Evolutionary conservation across 2,329 filamentous ascomycete species (phyloP).

Genomic region (Pseudopyrenochaeta lycopersici): DNA sequence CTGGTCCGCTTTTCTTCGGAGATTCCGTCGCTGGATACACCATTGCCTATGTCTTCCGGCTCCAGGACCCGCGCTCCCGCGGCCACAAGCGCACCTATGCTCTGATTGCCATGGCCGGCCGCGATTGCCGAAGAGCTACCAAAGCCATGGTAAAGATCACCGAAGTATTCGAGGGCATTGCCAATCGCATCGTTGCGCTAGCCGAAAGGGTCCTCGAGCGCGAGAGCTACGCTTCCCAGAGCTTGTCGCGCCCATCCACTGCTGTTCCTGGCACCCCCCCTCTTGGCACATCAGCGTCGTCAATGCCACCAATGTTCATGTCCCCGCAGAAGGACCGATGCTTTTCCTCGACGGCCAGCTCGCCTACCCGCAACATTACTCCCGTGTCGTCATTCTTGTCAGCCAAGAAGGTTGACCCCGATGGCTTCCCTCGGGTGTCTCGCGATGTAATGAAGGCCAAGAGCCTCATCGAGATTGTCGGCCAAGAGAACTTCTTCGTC

Average conservation of each 20-base stretch:
- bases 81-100: constrained; percentile 66
- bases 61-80: constrained; percentile 66
- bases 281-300: constrained; percentile 40
- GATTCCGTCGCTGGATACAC: constrained; percentile 66
- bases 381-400: constrained; percentile 67
- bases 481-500: constrained; percentile 66
- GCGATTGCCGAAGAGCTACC: constrained; percentile 62
- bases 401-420: constrained; percentile 64
- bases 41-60: constrained; percentile 67
- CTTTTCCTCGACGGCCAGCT: constrained; percentile 39
- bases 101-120: constrained; percentile 64
- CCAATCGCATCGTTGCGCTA: constrained; percentile 59
- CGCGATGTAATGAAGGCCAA: constrained; percentile 63
- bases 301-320: constrained; percentile 35
- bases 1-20: constrained; percentile 67
- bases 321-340: constrained; percentile 40
- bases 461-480: constrained; percentile 66
- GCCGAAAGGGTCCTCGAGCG: constrained; percentile 51
- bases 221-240: constrained; percentile 39
- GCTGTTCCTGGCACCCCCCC: constrained; percentile 41
- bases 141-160: constrained; percentile 52
- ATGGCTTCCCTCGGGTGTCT: constrained; percentile 62
- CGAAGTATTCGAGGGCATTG: constrained; percentile 62
- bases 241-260: constrained; percentile 35
- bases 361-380: constrained; percentile 57